Evolutionary conservation across 1,139 yeast species (phyloP).

Genomic region (Kodamaea suecica): DNA sequence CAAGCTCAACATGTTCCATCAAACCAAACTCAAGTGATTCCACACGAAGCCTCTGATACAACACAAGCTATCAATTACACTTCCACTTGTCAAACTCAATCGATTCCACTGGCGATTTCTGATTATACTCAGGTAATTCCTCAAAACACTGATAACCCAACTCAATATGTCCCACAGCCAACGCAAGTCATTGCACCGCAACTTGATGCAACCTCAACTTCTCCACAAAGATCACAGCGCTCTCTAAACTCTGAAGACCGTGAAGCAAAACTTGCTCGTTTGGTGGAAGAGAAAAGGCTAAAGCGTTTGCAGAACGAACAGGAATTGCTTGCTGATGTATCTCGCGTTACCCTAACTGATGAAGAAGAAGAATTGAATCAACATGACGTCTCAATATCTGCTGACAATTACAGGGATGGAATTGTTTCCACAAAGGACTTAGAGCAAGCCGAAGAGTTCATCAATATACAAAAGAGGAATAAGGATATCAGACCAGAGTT

Average conservation of each 20-base stretch:
- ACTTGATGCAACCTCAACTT: background rate
- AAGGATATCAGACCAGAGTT: slow-evolving; percentile 34
- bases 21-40: slow-evolving; percentile 3
- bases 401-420: slow-evolving; percentile 12
- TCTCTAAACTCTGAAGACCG: slow-evolving; percentile 19
- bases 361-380: slow-evolving; percentile 39
- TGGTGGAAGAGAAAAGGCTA: slow-evolving; percentile 24
- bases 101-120: too few species aligned
- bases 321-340: slow-evolving; percentile 33
- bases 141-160: too few species aligned
- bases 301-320: slow-evolving; percentile 19
- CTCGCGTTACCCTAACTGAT: slow-evolving; percentile 37
- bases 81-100: slow-evolving; percentile 4
- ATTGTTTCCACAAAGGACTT: slow-evolving; percentile 26
- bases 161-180: slow-evolving; percentile 1
- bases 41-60: too few species aligned
- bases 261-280: slow-evolving; percentile 19
- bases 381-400: slow-evolving; percentile 19
- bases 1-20: background rate
- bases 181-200: background rate
- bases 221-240: background rate
- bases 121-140: too few species aligned
- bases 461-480: slow-evolving; percentile 37
- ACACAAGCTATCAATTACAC: slow-evolving; percentile 2
- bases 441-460: slow-evolving; percentile 33